Conservation (phyloP, 192 early-diverging fungal species). For the Podila minutissima region DNA sequence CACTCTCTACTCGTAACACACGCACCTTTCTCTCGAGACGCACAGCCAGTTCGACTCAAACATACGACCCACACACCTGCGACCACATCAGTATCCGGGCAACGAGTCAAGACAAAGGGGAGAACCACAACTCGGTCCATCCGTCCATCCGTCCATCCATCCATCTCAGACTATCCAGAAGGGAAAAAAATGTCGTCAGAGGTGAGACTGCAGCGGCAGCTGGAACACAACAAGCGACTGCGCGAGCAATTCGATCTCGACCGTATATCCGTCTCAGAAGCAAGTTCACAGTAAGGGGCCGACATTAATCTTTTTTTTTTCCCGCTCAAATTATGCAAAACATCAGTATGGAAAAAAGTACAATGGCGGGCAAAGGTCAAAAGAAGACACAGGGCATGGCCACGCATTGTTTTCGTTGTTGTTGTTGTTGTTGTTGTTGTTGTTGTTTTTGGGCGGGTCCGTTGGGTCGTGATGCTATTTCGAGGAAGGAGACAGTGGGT, state of each 20-base stretch:
- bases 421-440: too few species aligned
- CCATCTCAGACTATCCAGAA: background rate
- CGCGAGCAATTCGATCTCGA: slow-evolving; percentile 51
- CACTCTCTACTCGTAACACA: too few species aligned
- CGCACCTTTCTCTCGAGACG: too few species aligned
- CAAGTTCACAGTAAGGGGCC: slow-evolving; percentile 37
- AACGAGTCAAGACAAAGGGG: background rate
- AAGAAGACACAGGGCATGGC: too few species aligned
- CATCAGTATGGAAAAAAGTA: background rate
- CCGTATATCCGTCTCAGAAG: slow-evolving; percentile 47
- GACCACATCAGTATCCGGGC: too few species aligned
- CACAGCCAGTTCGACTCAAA: too few species aligned
- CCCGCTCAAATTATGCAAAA: background rate
- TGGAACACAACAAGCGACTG: slow-evolving; percentile 52
- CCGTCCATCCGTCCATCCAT: background rate
- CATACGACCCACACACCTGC: too few species aligned
- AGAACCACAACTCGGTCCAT: background rate
- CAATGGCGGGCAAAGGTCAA: too few species aligned
- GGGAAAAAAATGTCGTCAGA: slow-evolving; percentile 31
- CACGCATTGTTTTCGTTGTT: too few species aligned
- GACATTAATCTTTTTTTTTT: slow-evolving; percentile 1
- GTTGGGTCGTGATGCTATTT: too few species aligned
- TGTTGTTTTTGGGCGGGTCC: too few species aligned
- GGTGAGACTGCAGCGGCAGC: slow-evolving; percentile 46
- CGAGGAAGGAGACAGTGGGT: too few species aligned